Percentiles rank a stretch among this genome's conserved stretches.
Conservation (phyloP, 768 basidiomycete genomes). For the Tricholomella constricta region DNA sequence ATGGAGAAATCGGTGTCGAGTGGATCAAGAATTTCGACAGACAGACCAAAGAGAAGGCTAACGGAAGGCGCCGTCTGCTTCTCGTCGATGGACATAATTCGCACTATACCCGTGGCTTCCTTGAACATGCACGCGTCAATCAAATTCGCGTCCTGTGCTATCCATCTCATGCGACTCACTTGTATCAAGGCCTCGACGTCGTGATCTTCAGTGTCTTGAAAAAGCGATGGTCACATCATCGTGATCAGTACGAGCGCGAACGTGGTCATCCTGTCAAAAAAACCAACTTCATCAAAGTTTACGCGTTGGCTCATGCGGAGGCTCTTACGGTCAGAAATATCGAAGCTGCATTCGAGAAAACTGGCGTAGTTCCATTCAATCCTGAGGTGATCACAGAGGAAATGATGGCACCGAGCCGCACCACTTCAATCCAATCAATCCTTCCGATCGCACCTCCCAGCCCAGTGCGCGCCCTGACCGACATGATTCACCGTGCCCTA, state of each 20-base stretch:
- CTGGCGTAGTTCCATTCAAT: conserved; percentile 41
- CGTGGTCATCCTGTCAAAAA: too few species aligned
- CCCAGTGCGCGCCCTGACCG: too few species aligned
- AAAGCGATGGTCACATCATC: too few species aligned
- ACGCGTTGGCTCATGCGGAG: conserved; percentile 29
- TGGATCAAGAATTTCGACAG: conserved; percentile 35
- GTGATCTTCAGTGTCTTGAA: conserved; percentile 44
- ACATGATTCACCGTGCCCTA: too few species aligned
- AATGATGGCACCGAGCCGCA: too few species aligned
- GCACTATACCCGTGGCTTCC: conserved; percentile 34
- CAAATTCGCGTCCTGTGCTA: conserved; percentile 42
- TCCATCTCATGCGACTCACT: conserved; percentile 42
- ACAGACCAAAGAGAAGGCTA: conserved; percentile 36
- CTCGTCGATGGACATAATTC: conserved; percentile 45
- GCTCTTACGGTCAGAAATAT: conserved; percentile 35
- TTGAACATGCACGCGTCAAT: conserved; percentile 31
- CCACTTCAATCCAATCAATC: too few species aligned
- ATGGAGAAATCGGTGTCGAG: conserved; percentile 21
- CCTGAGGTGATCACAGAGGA: conserved; percentile 28
- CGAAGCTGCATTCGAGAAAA: conserved; percentile 37
- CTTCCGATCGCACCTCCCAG: too few species aligned
- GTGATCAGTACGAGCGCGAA: too few species aligned
- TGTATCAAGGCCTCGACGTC: conserved; percentile 47
- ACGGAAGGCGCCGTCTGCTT: conserved; percentile 30
- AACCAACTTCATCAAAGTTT: conserved; percentile 35